Evolutionary conservation across 768 basidiomycete genomes (phyloP), one percentile per base, ranked within the genome.

Genomic region (Tubosaeta sp.): DNA sequence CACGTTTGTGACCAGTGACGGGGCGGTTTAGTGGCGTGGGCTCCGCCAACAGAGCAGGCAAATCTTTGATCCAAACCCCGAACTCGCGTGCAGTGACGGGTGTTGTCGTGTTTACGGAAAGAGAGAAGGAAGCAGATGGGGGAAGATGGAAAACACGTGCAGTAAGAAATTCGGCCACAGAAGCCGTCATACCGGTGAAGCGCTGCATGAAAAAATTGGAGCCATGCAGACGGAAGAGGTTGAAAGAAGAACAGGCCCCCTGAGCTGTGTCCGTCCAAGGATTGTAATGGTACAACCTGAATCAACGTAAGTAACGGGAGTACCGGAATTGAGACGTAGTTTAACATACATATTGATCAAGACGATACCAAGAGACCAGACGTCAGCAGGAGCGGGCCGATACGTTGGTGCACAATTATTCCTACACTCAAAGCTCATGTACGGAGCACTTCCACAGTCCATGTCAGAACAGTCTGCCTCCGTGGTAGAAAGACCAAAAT

Each of bases 401-500:
- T 99, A 99, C 44, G 88, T 90, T 56, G 96, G 94, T 25, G 88
- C 90, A 58, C 94, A 78, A 70, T 97, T 96, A 76, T 98, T 98
- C 68, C 95, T 87, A 73, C 96, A 98, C 76, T 98, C 95, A 64
- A 86, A 97, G 69, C 92, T 94, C 95, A 98, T 97, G 70, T 98
- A 98, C 0, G 95, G 95, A 46, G 94, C 93, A 68, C 93, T 95
- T 52, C 95, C 95, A 69, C 96, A 98, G 68, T 98, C 95, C 80
- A 98, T 92, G 69, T 99, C 95, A 52, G 88, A 86, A 51, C 90
- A 93, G 57, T 90, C 83, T 57, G 82, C 68, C 62, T 98, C 93
- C 13, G 81, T 86, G 2, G 95, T 98, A 8, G 92, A 93, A 40
- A 99, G 74, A 18, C 95, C 95, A 76, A 98, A 99, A 70, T 99